Base-by-base conservation (phyloP, 208 protist genomes). In the Phytomonas francai region DNA sequence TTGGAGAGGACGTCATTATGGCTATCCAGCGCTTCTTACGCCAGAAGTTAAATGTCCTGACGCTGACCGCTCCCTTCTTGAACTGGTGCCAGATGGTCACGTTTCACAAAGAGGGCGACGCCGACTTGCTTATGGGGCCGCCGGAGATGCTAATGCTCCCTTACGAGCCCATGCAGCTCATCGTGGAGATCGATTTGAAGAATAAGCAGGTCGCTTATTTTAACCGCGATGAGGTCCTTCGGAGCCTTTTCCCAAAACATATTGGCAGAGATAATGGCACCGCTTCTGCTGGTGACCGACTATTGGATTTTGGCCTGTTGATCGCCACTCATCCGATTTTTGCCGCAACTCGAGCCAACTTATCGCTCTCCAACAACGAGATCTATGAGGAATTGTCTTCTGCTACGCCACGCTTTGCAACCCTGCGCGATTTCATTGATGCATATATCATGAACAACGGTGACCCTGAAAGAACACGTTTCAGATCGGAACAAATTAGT, bases 1-100 rank as follows among this genome's bases (percentile, higher is more conserved):
- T 94, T 65, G 81, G 82, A 42, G 85, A 90, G 72, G 89, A 95
- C 71, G 78, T 95, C 31, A 51, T 87, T 68, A 88, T 88, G 77
- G 83, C 84, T 29, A 77, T 95, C 54, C 78, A 87, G 71, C 85
- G 84, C 60, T 93, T 81, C 70, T 67, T 95, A 49, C 83, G 80
- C 64, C 72, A 68, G 7, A 79, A 93, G 68, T 70, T 90, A 63
- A 73, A 76, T 65, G 84, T 93, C 22, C 59, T 85, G 63, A 76
- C 80, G 36, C 73, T 93, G 67, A 92, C 86, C 27, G 84, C 89
- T 27, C 89, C 89, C 30, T 93, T 92, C 69, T 71, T 91, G 5
- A 88, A 92, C 61, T 95, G 89, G 89, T 87, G 84, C 65, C 89
- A 95, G 76, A 91, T 95, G 89, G 81, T 76, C 32, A 79, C 85